Evolutionary conservation across 129 eudicot species (phyloP).

Genomic region (Kitagawia praeruptora): DNA sequence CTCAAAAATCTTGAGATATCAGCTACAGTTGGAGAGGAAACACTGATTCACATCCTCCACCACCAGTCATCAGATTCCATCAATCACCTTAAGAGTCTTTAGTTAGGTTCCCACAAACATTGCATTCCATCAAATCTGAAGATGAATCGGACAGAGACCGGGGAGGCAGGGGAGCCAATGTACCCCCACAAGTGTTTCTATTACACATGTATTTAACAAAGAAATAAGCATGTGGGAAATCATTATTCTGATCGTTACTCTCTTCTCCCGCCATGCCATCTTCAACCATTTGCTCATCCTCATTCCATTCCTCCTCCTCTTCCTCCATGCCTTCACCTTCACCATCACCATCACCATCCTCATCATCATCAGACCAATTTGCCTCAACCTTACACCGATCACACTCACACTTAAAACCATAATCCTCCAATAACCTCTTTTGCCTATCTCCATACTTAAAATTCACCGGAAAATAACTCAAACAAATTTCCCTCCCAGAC

Average conservation of each 20-base stretch:
- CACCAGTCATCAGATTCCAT: conserved; percentile 9
- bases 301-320: conserved; percentile 27
- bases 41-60: background rate
- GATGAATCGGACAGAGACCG: conserved; percentile 39
- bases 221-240: conserved; percentile 90
- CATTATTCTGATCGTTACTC: conserved; percentile 26
- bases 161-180: conserved; percentile 82
- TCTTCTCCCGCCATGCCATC: conserved; percentile 23
- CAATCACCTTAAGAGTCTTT: conserved; percentile 29
- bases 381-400: conserved; percentile 90
- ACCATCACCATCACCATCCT: conserved; percentile 29
- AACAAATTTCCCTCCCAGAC: conserved; percentile 62
- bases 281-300: conserved; percentile 36
- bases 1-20: background rate
- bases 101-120: conserved; percentile 64
- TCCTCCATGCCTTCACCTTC: conserved; percentile 19
- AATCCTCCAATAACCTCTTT: conserved; percentile 62
- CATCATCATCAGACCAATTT: conserved; percentile 72
- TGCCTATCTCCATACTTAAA: conserved; percentile 64
- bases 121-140: conserved; percentile 57
- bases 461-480: conserved; percentile 90
- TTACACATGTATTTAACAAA: conserved; percentile 79
- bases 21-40: background rate
- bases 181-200: conserved; percentile 75
- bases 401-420: conserved; percentile 74